Evolutionary conservation across 2,329 filamentous ascomycete genomes (phyloP).

Genomic region (Fusarium sp.): DNA sequence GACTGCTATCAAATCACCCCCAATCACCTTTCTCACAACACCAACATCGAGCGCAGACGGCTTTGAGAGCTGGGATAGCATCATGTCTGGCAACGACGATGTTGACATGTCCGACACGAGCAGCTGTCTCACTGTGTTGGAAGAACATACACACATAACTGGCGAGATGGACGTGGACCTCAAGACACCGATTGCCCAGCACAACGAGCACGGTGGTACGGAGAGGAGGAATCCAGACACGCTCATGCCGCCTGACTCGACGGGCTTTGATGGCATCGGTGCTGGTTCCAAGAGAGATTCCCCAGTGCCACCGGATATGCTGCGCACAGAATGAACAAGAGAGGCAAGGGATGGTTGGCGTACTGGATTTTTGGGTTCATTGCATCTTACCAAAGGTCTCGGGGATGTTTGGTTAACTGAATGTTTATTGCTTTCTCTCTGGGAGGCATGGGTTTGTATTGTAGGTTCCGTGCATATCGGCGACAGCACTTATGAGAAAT

Average conservation of each 20-base stretch:
- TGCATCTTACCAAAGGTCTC: slow-evolving; percentile 21
- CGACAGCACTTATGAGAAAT: slow-evolving; percentile 34
- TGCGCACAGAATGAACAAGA: slow-evolving; percentile 6
- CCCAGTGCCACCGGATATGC: slow-evolving; percentile 31
- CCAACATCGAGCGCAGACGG: slow-evolving; percentile 55
- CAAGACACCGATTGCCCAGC: slow-evolving; percentile 52
- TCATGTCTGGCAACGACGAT: slow-evolving; percentile 47
- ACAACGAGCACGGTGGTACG: background rate
- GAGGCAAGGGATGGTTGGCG: background rate
- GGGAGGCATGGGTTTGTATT: background rate
- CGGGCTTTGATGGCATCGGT: slow-evolving; percentile 58
- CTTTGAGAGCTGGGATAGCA: slow-evolving; percentile 36
- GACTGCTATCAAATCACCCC: slow-evolving; percentile 35
- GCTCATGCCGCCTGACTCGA: slow-evolving; percentile 24
- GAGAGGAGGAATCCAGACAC: slow-evolving; percentile 13
- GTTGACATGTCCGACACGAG: slow-evolving; percentile 61
- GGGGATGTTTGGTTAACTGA: slow-evolving; percentile 7
- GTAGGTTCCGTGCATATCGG: slow-evolving; percentile 27
- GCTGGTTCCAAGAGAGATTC: slow-evolving; percentile 25
- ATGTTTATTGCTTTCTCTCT: slow-evolving; percentile 7
- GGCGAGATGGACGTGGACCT: slow-evolving; percentile 50
- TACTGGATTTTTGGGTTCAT: slow-evolving; percentile 5
- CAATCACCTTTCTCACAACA: slow-evolving; percentile 43
- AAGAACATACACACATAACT: slow-evolving; percentile 45
- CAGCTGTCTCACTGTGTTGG: slow-evolving; percentile 49